phyloP scores from a whole-genome alignment of 495 filamentous ascomycete species.

The Aspergillus bridgeri region DNA sequence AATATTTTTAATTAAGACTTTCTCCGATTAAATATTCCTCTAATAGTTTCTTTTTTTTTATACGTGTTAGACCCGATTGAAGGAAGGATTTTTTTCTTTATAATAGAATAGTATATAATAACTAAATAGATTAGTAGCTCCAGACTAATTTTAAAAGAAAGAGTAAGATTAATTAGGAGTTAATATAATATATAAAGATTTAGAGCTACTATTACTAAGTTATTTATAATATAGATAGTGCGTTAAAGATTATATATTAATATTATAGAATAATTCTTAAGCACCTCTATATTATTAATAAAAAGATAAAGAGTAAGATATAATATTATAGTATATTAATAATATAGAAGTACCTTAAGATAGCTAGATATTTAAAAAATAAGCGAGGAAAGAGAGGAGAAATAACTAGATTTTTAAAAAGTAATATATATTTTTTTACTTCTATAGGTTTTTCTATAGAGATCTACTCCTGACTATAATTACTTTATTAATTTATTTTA shows the following conservation, averaged over 20 bases:
- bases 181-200: conserved; percentile 1
- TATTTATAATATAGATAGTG: conserved; percentile 2
- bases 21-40: neutral
- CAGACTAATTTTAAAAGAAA: conserved; percentile 6
- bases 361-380: too few relatives aligned
- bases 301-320: neutral
- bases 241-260: conserved; percentile 11
- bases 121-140: conserved; percentile 5
- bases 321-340: conserved; percentile 13
- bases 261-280: conserved; percentile 3
- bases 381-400: too few relatives aligned
- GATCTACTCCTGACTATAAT: neutral
- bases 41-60: neutral
- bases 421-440: conserved; percentile 10
- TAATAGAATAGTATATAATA: conserved; percentile 9
- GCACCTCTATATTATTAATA: conserved; percentile 8
- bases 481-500: conserved; percentile 6
- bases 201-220: conserved; percentile 7
- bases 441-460: neutral
- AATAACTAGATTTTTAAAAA: conserved; percentile 20
- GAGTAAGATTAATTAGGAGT: conserved; percentile 5
- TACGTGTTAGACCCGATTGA: neutral
- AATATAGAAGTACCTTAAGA: too few relatives aligned
- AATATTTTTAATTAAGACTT: neutral
- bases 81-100: conserved; percentile 6